These are phyloP conservation scores for Sicyos baderoa DNA, from an alignment of 306 rosid species.

Conservation along the genomic window DNA sequence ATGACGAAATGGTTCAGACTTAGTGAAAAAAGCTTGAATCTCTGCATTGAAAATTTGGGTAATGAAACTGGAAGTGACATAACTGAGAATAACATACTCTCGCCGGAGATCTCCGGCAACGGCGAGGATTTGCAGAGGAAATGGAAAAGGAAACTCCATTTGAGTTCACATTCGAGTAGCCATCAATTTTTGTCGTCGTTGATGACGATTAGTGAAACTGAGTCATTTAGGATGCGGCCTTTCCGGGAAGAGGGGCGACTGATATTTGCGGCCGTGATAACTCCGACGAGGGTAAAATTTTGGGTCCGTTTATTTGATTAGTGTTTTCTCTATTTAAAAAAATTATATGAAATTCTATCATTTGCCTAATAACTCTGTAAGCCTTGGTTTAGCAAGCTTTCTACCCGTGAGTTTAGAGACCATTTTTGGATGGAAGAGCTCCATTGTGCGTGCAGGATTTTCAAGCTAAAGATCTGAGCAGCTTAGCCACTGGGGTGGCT, in stretches of 20 bases:
- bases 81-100: constrained; percentile 34
- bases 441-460: too few relatives aligned
- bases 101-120: constrained; percentile 20
- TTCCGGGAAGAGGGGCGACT: constrained; percentile 73
- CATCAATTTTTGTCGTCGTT: constrained; percentile 68
- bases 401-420: too few relatives aligned
- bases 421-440: too few relatives aligned
- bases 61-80: constrained; percentile 73
- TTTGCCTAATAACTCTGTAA: too few relatives aligned
- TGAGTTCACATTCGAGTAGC: constrained; percentile 20
- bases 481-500: too few relatives aligned
- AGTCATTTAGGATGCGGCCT: constrained; percentile 48
- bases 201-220: constrained; percentile 72
- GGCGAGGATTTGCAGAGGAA: constrained; percentile 25
- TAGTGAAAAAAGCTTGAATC: constrained; percentile 48
- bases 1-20: constrained; percentile 42
- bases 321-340: too few relatives aligned
- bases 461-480: too few relatives aligned
- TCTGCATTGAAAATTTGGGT: constrained; percentile 83
- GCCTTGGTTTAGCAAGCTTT: too few relatives aligned
- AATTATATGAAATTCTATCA: too few relatives aligned
- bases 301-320: too few relatives aligned
- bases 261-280: constrained; percentile 51
- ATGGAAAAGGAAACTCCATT: constrained; percentile 23
- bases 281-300: constrained; percentile 32